Percentiles rank a stretch among this genome's conserved stretches.
Conservation (phyloP, 208 protist genomes). For the Acanthamoeba royreba region DNA sequence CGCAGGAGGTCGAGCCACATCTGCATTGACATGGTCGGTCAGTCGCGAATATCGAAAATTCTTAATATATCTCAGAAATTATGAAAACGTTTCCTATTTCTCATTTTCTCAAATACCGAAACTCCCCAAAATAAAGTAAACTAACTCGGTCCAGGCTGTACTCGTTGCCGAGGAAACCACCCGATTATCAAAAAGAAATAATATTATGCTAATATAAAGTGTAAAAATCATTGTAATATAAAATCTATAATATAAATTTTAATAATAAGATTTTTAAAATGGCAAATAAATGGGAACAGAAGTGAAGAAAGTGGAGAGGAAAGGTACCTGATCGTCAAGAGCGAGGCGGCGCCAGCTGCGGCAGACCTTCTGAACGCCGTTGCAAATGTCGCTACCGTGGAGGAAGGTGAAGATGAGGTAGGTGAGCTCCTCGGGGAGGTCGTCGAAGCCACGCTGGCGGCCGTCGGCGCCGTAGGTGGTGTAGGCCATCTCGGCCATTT, state of each 20-base stretch:
- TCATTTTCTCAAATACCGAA: neutral
- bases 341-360: neutral
- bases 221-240: too few relatives aligned
- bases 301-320: neutral
- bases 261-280: too few relatives aligned
- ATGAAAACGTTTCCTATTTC: neutral
- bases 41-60: neutral
- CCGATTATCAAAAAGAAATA: too few relatives aligned
- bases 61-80: neutral
- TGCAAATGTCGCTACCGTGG: slow-evolving; percentile 2
- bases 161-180: too few relatives aligned
- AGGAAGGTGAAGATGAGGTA: slow-evolving; percentile 42
- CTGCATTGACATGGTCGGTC: neutral
- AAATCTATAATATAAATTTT: too few relatives aligned
- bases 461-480: neutral
- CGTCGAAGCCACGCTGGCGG: neutral
- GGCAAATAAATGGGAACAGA: too few relatives aligned
- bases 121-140: neutral
- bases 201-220: too few relatives aligned
- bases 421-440: slow-evolving; percentile 32
- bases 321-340: neutral
- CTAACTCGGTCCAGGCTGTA: too few relatives aligned
- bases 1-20: neutral
- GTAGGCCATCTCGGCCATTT: neutral
- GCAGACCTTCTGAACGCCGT: slow-evolving; percentile 27